These are phyloP conservation scores for Pichia sp. DNA, from an alignment of 1,139 yeast species.

Conservation along the genomic window DNA sequence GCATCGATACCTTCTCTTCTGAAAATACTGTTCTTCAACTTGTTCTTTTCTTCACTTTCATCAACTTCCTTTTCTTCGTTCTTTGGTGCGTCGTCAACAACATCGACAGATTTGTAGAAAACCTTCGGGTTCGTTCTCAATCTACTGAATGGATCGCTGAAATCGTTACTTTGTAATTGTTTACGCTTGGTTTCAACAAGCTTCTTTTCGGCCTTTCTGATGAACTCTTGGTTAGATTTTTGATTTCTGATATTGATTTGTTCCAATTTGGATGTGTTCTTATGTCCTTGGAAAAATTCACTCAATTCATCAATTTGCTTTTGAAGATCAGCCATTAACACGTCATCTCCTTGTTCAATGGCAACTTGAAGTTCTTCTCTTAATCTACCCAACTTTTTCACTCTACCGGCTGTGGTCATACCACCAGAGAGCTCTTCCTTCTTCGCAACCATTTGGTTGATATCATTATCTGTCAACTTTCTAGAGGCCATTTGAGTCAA, in stretches of 20 bases:
- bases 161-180: constrained; percentile 41
- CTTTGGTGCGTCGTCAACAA: constrained; percentile 16
- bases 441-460: constrained; percentile 75
- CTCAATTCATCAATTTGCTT: constrained; percentile 45
- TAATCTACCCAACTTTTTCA: constrained; percentile 68
- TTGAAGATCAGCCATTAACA: constrained; percentile 52
- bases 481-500: constrained; percentile 60
- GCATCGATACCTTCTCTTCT: constrained; percentile 32
- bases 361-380: constrained; percentile 80
- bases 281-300: constrained; percentile 18
- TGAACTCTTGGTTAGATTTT: constrained; percentile 70
- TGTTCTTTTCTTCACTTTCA: constrained; percentile 15
- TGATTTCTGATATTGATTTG: constrained; percentile 81
- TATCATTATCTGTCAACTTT: constrained; percentile 71
- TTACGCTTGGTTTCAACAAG: constrained; percentile 58
- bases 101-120: constrained; percentile 47
- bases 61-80: constrained; percentile 13
- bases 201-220: constrained; percentile 76
- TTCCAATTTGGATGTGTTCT: constrained; percentile 40
- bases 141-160: constrained; percentile 83
- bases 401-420: constrained; percentile 69
- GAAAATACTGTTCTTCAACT: constrained; percentile 22
- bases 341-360: constrained; percentile 56
- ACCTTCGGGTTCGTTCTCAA: constrained; percentile 83
- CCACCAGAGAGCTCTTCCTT: constrained; percentile 54